Evolutionary conservation across 306 rosid genomes (phyloP), one percentile per base, ranked within the genome.

Genomic region (Abrus precatorius): DNA sequence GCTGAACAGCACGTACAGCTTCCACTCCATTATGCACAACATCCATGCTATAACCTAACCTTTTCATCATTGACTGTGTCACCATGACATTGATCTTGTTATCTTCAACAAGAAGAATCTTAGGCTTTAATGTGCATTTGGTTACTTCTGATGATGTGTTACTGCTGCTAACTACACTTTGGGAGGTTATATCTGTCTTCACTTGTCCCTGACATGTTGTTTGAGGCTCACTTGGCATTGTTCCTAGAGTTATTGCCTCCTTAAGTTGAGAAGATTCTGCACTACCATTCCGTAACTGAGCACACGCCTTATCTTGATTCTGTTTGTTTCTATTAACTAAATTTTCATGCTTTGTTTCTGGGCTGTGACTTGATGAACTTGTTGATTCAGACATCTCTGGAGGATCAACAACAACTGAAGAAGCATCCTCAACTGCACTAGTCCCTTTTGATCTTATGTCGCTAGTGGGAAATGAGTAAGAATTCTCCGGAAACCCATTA

Each of bases 71-170:
- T 41, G 96, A 92, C 74, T 84, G 91, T 1, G 98, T 73, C 83
- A 96, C 99, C 97, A 96, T 96, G 41, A 96, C 83, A 44, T 93
- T 96, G 69, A 93, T 92, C 88, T 93, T 93, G 88, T 87, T 96
- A 80, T 96, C 99, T 80, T 96, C 98, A 61, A 92, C 99, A 12
- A 96, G 94, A 77, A 96, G 99, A 68, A 96, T 93, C 70, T 79
- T 92, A 6, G 98, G 93, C 63, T 86, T 80, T 64, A 67, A 53
- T 32, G 69, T 9, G 27, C 90, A 48, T 74, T 84, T 83, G 12
- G 82, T 49, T 36, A 54, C 83, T 84, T 87, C 90, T 12, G 71
- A 56, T 14, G 80, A 64, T 27, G 61, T 76, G 66, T 59, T 40
- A 45, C 72, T 80, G 76, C 78, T 81, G 5, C 69, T 81, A 47